phyloP scores from a whole-genome alignment of 2,329 filamentous ascomycete genomes.

The Acrocalymma vagum region DNA sequence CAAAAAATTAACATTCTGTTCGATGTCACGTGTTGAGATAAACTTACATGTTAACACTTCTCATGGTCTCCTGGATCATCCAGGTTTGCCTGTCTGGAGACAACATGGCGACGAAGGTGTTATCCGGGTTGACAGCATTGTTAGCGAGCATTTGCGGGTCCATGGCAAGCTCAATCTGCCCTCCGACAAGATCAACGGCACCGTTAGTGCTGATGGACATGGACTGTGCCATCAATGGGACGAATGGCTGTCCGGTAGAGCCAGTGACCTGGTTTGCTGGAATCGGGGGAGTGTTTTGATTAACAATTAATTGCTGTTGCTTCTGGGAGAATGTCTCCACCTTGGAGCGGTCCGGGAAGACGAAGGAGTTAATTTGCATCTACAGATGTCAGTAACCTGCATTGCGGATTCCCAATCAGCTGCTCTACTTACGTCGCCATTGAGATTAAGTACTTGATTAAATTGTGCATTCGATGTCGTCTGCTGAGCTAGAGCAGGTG shows the following conservation, averaged over 20 bases:
- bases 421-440: constrained; percentile 45
- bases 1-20: too few species aligned
- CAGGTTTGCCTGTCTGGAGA: constrained; percentile 47
- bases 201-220: constrained; percentile 47
- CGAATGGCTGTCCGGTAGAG: constrained; percentile 46
- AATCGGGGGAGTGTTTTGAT: constrained; percentile 46
- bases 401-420: too few species aligned
- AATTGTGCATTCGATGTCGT: constrained; percentile 43
- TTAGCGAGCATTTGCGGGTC: constrained; percentile 35
- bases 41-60: constrained; percentile 41
- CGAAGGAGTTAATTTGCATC: constrained; percentile 48
- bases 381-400: constrained; percentile 30
- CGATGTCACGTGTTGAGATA: not conserved
- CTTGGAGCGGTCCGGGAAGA: constrained; percentile 46
- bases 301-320: constrained; percentile 50
- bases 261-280: constrained; percentile 47
- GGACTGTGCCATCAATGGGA: constrained; percentile 40
- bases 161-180: constrained; percentile 46
- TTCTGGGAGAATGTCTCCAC: constrained; percentile 49
- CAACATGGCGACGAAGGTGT: constrained; percentile 47
- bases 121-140: constrained; percentile 41
- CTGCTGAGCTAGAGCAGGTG: constrained; percentile 36
- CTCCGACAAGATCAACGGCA: constrained; percentile 46
- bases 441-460: constrained; percentile 50
- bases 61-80: constrained; percentile 48